Conservation (phyloP, 345 rosid genomes). For the Citrus hindsii region DNA sequence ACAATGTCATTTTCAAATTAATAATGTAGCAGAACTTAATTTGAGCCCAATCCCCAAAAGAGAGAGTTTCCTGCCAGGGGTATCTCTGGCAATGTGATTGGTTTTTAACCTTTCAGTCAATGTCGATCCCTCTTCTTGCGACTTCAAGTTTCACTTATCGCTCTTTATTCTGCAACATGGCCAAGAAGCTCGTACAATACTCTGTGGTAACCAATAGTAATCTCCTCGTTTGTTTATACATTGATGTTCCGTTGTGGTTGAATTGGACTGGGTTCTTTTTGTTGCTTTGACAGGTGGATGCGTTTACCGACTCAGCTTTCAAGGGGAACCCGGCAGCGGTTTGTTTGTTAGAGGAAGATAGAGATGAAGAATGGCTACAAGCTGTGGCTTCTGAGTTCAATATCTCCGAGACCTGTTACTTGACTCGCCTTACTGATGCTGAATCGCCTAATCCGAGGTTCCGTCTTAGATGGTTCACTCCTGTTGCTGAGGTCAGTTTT, state of each 20-base stretch:
- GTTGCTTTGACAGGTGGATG: constrained; percentile 47
- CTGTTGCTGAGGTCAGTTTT: constrained; percentile 36
- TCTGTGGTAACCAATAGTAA: constrained; percentile 22
- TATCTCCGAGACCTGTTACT: constrained; percentile 45
- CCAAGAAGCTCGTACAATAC: constrained; percentile 38
- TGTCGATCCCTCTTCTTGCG: background rate
- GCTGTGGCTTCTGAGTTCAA: constrained; percentile 59
- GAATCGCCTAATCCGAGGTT: constrained; percentile 34
- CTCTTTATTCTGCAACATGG: constrained; percentile 16
- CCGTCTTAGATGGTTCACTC: constrained; percentile 69
- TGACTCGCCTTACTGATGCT: constrained; percentile 24
- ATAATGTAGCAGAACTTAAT: too few species aligned
- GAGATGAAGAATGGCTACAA: constrained; percentile 70
- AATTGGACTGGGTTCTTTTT: background rate
- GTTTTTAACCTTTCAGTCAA: too few species aligned
- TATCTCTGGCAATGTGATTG: too few species aligned
- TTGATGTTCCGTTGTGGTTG: background rate
- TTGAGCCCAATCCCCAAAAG: too few species aligned
- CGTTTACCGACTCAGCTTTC: constrained; percentile 69
- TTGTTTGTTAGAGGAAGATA: constrained; percentile 61
- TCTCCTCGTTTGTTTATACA: background rate
- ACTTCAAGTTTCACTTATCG: background rate
- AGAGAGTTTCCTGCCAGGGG: too few species aligned
- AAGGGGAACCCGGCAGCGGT: constrained; percentile 88
- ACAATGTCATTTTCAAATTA: too few species aligned